These are phyloP conservation scores for Drosera capensis DNA, from an alignment of 148 eudicot genomes.

Conservation along the genomic window DNA sequence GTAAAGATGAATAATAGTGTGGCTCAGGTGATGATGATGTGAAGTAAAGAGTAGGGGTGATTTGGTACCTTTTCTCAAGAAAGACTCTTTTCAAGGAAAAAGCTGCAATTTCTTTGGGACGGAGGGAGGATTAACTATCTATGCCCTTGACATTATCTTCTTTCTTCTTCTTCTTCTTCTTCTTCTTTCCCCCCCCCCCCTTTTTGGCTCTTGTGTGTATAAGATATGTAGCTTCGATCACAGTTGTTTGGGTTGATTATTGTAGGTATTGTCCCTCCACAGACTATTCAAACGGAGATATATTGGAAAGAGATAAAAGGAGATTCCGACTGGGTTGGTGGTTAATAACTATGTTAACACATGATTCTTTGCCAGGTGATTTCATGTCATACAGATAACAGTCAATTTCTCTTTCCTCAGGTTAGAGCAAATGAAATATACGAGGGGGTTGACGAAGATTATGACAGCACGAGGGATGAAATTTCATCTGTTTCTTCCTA, in stretches of 20 bases:
- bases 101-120: too few relatives aligned
- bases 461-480: slow-evolving; percentile 85
- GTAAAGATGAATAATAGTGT: too few relatives aligned
- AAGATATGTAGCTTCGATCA: too few relatives aligned
- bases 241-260: slow-evolving; percentile 4
- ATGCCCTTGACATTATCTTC: too few relatives aligned
- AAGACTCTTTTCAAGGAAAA: too few relatives aligned
- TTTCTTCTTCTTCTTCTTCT: too few relatives aligned
- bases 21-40: too few relatives aligned
- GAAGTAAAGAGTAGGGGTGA: too few relatives aligned
- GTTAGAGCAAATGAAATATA: slow-evolving; percentile 59
- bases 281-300: slow-evolving; percentile 47
- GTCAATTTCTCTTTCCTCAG: slow-evolving; percentile 23
- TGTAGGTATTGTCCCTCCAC: slow-evolving; percentile 62
- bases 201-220: too few relatives aligned
- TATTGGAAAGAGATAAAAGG: slow-evolving; percentile 79
- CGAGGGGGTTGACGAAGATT: slow-evolving; percentile 80
- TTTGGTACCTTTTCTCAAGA: too few relatives aligned
- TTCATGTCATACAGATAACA: not conserved
- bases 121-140: too few relatives aligned
- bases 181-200: too few relatives aligned
- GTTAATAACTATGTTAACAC: not conserved
- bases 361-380: not conserved
- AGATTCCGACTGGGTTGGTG: slow-evolving; percentile 92
- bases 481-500: slow-evolving; percentile 80